Base-by-base conservation (phyloP, 768 basidiomycete species). In the Royoungia palumana region DNA sequence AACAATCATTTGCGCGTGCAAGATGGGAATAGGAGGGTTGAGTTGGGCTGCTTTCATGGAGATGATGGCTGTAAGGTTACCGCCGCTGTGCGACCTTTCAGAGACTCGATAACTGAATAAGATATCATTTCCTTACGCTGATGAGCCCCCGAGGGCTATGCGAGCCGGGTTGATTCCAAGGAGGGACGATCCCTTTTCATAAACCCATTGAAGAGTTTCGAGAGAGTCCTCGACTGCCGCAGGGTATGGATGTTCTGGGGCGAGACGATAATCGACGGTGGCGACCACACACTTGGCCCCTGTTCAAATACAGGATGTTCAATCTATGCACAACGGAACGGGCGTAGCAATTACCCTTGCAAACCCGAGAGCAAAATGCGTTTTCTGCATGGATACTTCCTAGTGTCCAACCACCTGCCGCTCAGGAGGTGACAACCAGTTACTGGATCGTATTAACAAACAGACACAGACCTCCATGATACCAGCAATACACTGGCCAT, bases 401-500 rank as follows among this genome's bases (percentile, higher is more conserved):
- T 2, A 89, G 70, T 0, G 85, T 87, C 87, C 87, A 88, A 28
- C 87, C 87, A 35, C 87, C 87, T 84, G 55, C 41, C 17, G 12
- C 5, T 39, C 42, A 3, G 11, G 12, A 16, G 11, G 37, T 53
- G 21, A 58, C 35, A 4, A 37, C 16, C 16, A 13, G 5, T 14
- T 16, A 24, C 21, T 14, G 35, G 16, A 36, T 5, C 7, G 25
- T 14, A 5, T 4, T 30, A 35, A 5, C 13, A 34, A n/a, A 36
- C 8, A 32, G 13, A 11, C 9, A 55, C 74, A 46, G 51, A 79
- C 86, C 87, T 44, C 87, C 87, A 53, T 88, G 87, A 61, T 82
- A 87, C 74, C 77, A 89, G 37, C 87, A 74, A 51, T 88, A 78
- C 2, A 81, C 76, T 0, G 85, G 85, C 87, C 87, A 88, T 16